Conservation (phyloP, 495 filamentous ascomycete genomes). For the Penicillium turbatum region DNA sequence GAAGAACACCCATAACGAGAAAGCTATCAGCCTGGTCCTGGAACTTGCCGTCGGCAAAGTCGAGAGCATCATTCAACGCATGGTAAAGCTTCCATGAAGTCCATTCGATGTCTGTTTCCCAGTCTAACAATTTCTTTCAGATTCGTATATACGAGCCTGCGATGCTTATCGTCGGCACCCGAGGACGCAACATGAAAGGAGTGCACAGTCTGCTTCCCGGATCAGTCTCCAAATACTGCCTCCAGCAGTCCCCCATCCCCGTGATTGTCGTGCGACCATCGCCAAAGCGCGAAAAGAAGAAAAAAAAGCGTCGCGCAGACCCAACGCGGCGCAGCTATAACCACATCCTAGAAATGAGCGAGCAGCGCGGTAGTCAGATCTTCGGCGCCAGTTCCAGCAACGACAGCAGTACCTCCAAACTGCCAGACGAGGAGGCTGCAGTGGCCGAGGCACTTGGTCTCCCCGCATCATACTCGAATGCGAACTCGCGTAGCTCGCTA, state of each 20-base stretch:
- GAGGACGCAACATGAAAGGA: conserved; percentile 79
- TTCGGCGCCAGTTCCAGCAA: conserved; percentile 49
- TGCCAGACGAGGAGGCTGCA: conserved; percentile 62
- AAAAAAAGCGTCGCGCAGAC: conserved; percentile 78
- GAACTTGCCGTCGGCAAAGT: conserved; percentile 92
- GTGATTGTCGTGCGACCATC: conserved; percentile 92
- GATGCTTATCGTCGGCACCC: conserved; percentile 91
- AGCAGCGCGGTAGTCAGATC: conserved; percentile 48
- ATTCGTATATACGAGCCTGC: conserved; percentile 93
- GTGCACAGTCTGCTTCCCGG: conserved; percentile 87
- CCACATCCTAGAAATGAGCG: conserved; percentile 65
- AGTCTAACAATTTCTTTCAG: conserved; percentile 41
- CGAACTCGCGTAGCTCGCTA: conserved; percentile 45
- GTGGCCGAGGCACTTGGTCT: conserved; percentile 69
- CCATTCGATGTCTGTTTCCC: neutral
- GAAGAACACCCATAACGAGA: conserved; percentile 73
- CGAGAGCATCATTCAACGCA: conserved; percentile 85
- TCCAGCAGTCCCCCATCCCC: conserved; percentile 94
- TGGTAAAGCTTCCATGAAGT: conserved; percentile 59
- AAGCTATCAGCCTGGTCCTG: conserved; percentile 80
- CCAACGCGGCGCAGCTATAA: conserved; percentile 75
- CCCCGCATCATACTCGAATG: conserved; percentile 37
- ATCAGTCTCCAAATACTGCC: conserved; percentile 93
- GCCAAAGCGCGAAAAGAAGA: conserved; percentile 87
- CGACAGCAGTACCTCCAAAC: conserved; percentile 34